A percentile compares a stretch with the other conserved stretches of the same genome.
These are phyloP conservation scores for Casuarina equisetifolia DNA, from an alignment of 306 rosid species.

Conservation along the genomic window DNA sequence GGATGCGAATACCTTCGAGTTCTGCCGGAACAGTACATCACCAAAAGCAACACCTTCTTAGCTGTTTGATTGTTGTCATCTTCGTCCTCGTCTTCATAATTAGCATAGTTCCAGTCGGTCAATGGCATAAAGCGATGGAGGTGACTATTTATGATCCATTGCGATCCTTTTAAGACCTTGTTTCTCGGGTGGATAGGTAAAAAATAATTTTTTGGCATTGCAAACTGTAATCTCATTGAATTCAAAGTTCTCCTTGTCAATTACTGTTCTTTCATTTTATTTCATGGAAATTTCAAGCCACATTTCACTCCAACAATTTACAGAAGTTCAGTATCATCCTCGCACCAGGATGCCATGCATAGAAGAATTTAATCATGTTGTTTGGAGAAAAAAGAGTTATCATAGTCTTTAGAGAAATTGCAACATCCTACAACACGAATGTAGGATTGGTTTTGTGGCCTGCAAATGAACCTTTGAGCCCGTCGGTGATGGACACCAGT, in stretches of 20 bases:
- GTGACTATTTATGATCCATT: conserved; percentile 52
- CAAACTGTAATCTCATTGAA: conserved; percentile 39
- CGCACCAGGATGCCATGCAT: not conserved
- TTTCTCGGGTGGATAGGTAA: conserved; percentile 41
- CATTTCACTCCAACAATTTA: not conserved
- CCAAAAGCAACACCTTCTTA: conserved; percentile 28
- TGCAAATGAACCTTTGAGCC: not conserved
- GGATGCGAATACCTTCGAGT: conserved; percentile 73
- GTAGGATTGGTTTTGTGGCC: not conserved
- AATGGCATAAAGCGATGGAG: conserved; percentile 14
- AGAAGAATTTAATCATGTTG: not conserved
- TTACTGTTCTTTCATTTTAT: conserved; percentile 9
- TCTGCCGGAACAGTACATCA: conserved; percentile 53
- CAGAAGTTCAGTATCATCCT: not conserved
- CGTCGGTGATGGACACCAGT: not conserved
- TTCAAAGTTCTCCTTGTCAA: conserved; percentile 29
- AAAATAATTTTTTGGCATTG: conserved; percentile 50
- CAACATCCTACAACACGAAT: not conserved
- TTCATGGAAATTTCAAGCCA: not conserved
- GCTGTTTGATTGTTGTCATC: not conserved
- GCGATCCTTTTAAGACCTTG: conserved; percentile 26
- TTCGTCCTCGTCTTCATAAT: conserved; percentile 21
- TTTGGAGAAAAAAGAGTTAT: not conserved
- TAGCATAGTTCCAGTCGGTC: conserved; percentile 29
- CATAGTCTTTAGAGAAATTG: not conserved